Evolutionary conservation across 495 filamentous ascomycete genomes (phyloP), one percentile per base, ranked within the genome.

Genomic region (Xylaria acuta): DNA sequence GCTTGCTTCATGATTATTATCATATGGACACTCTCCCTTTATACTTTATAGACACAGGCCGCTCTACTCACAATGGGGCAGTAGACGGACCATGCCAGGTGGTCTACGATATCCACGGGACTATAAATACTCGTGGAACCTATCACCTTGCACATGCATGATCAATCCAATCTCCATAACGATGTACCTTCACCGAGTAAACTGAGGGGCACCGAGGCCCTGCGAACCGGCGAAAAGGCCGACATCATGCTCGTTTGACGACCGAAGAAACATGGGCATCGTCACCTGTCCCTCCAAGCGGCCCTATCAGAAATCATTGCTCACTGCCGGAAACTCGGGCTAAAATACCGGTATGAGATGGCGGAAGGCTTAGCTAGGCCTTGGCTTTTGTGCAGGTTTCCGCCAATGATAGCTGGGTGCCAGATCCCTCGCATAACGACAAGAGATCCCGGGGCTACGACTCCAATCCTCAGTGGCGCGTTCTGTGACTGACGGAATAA

Each of bases 1-100:
- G 70, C 16, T 47, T 22, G 41, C 27, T 56, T 72, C 34, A 82
- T 47, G 59, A 76, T 82, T 4, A 73, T 62, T 49, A 79, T 75
- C 25, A 80, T 76, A 65, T 1, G n/a, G 12, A 40, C 41, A 41
- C 38, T 14, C 11, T 25, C 60, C 34, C 18, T 60, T 30, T 43
- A 25, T 11, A 2, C 18, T 60, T 30, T 43, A 25, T 11, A 2
- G 60, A 16, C 38, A 30, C 27, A 47, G 63, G 4, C 32, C 27
- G 12, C 18, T 49, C 63, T 65, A 40, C 59, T 20, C 12, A 32
- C 14, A 32, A 32, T 32, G 22, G 8, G 2, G n/a, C 14, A 1
- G 59, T 8, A 14, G 22, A 64, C 16, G 40, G 32, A 45, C 22
- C 40, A 30, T 30, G 25, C 5, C n/a, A 11, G 1, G 11, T 8